Evolutionary conservation across 768 basidiomycete species (phyloP), one percentile per base, ranked within the genome.

Genomic region (Grammothele lineata): DNA sequence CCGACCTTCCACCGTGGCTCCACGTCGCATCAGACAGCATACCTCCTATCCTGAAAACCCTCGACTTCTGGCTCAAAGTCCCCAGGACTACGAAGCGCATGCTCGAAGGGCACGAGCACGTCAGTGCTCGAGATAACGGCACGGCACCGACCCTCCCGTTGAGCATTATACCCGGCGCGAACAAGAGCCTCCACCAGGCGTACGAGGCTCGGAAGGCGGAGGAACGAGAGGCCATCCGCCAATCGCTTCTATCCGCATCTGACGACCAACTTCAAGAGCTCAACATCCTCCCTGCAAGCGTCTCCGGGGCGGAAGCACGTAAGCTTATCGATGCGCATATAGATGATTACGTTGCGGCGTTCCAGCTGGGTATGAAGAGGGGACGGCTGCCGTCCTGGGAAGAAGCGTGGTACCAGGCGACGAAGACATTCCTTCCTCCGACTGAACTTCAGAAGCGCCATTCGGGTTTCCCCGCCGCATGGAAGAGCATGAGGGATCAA

Each of bases 341-440:
- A 7, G 27, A 30, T 7, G 8, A 30, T 7, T 7, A 7, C 27
- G 27, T 30, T 14, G 27, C 7, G 8, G 27, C 37, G 17, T 21
- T 43, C 17, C 63, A 65, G 45, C 43, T 54, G 27, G 48, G 25
- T n/a, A n/a, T n/a, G n/a, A n/a, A n/a, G n/a, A n/a, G n/a, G n/a
- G n/a, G n/a, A n/a, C n/a, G n/a, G n/a, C n/a, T n/a, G n/a, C n/a
- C n/a, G n/a, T n/a, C n/a, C n/a, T n/a, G n/a, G n/a, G n/a, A n/a
- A n/a, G n/a, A n/a, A n/a, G n/a, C n/a, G n/a, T 62, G 60, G 60
- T 65, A 61, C 47, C 37, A 52, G 47, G 21, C 6, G 2, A 47
- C 58, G 23, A 58, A 56, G 18, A 55, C 45, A 1, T 58, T 56
- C 39, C 38, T 66, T 8, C 62, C 63, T 8, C 62, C 62, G 15